Conservation (phyloP, 2,329 filamentous ascomycete genomes). For the Sphaceloma murrayae region DNA sequence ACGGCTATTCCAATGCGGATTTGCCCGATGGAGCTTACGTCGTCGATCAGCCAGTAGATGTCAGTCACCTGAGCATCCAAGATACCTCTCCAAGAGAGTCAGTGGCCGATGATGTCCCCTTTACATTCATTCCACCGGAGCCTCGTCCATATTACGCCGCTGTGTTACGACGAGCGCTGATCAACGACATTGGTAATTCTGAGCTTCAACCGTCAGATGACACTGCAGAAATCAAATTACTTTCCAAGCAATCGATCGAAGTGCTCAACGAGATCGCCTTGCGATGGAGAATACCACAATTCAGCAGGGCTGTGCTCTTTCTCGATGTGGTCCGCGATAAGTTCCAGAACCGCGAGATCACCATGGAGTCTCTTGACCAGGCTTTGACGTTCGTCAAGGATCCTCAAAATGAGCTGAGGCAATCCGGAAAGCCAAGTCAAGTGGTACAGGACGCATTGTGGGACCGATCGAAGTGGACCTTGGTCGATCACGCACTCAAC, state of each 20-base stretch:
- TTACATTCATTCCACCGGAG: constrained; percentile 83
- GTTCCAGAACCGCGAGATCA: constrained; percentile 73
- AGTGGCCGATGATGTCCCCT: constrained; percentile 48
- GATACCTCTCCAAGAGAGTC: constrained; percentile 36
- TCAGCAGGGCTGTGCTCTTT: constrained; percentile 68
- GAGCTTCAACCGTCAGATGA: constrained; percentile 44
- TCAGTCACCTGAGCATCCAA: constrained; percentile 55
- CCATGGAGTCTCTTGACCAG: constrained; percentile 69
- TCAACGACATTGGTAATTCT: constrained; percentile 49
- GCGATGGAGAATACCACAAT: constrained; percentile 81
- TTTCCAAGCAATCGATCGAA: constrained; percentile 70
- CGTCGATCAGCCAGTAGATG: constrained; percentile 58
- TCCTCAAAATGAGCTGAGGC: constrained; percentile 51
- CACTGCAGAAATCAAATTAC: constrained; percentile 41
- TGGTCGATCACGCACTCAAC: constrained; percentile 48
- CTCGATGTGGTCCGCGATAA: constrained; percentile 78
- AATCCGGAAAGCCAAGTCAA: constrained; percentile 45
- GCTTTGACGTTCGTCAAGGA: constrained; percentile 76
- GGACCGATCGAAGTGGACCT: constrained; percentile 42
- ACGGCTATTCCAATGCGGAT: constrained; percentile 25
- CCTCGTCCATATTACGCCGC: constrained; percentile 74
- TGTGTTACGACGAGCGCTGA: constrained; percentile 67
- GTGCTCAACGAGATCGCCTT: constrained; percentile 75
- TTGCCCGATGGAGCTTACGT: constrained; percentile 42
- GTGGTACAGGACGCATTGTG: constrained; percentile 36